Percentiles rank a stretch among this genome's conserved stretches.
phyloP scores from a whole-genome alignment of 2,329 filamentous ascomycete genomes.

The Mycosphaerella sp. region DNA sequence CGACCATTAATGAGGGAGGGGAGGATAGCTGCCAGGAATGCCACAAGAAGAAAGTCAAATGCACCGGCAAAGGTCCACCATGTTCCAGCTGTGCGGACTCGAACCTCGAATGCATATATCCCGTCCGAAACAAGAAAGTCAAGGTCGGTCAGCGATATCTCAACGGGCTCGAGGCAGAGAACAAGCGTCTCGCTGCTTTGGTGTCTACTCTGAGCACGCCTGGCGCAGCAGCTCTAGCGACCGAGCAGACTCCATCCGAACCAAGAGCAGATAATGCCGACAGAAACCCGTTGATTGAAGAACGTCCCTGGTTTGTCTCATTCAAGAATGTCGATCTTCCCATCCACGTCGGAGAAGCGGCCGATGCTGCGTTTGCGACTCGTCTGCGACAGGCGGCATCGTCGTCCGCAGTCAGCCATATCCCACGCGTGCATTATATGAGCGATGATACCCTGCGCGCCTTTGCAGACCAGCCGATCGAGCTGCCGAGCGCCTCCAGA shows the following conservation, averaged over 20 bases:
- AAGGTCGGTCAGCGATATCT: constrained; percentile 32
- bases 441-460: constrained; percentile 31
- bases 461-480: constrained; percentile 33
- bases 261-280: constrained; percentile 27
- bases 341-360: constrained; percentile 35
- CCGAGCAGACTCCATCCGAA: constrained; percentile 8
- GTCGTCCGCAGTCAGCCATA: constrained; percentile 26
- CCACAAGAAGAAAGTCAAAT: constrained; percentile 33
- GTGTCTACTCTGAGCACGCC: constrained; percentile 13
- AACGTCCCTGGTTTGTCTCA: constrained; percentile 35
- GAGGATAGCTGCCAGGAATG: constrained; percentile 25
- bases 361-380: constrained; percentile 36
- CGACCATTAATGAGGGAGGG: neutral
- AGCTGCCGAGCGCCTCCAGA: constrained; percentile 38
- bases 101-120: constrained; percentile 25
- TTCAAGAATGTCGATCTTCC: constrained; percentile 31
- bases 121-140: constrained; percentile 28
- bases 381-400: constrained; percentile 33
- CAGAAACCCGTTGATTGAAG: constrained; percentile 34
- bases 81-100: constrained; percentile 29
- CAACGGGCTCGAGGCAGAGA: constrained; percentile 30
- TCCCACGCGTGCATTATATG: constrained; percentile 33
- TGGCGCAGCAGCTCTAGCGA: neutral
- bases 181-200: constrained; percentile 24
- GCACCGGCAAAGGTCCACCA: constrained; percentile 30